phyloP scores from a whole-genome alignment of 345 rosid species.

The Geranium rotundifolium region DNA sequence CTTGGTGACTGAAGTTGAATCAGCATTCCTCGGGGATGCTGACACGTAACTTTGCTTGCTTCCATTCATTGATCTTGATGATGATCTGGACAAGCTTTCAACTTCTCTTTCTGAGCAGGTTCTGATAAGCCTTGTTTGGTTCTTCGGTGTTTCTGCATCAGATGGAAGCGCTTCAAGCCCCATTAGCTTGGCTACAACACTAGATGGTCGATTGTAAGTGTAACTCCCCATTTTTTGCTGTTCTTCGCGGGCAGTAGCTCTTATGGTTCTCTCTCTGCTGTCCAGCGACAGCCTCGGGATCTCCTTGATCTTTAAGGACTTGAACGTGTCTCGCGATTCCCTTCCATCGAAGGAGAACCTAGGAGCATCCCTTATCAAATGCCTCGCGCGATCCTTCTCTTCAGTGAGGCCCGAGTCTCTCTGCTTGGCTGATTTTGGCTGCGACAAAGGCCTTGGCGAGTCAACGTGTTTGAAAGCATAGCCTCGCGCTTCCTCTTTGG shows the following conservation, averaged over 20 bases:
- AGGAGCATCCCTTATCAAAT: slow-evolving; percentile 42
- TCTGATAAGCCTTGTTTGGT: slow-evolving; percentile 13
- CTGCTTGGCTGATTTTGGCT: slow-evolving; percentile 31
- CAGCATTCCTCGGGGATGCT: slow-evolving; percentile 39
- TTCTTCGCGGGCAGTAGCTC: slow-evolving; percentile 19
- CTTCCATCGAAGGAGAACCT: slow-evolving; percentile 84
- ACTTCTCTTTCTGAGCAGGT: slow-evolving; percentile 13
- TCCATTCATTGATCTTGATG: slow-evolving; percentile 15
- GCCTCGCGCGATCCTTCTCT: slow-evolving; percentile 24
- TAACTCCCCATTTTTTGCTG: slow-evolving; percentile 46
- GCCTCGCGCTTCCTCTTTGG: slow-evolving; percentile 21
- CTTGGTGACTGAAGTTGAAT: slow-evolving; percentile 31
- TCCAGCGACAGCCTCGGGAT: slow-evolving; percentile 82
- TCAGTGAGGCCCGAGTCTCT: slow-evolving; percentile 25
- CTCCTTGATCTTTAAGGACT: slow-evolving; percentile 61
- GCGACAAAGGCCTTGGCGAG: slow-evolving; percentile 57
- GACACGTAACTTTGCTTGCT: slow-evolving; percentile 21
- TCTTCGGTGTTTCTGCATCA: slow-evolving; percentile 11
- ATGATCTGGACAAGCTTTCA: slow-evolving; percentile 10
- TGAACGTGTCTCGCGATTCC: slow-evolving; percentile 40
- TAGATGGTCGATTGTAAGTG: slow-evolving; percentile 44
- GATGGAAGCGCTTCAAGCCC: slow-evolving; percentile 64
- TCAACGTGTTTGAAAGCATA: slow-evolving; percentile 43
- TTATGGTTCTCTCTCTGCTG: slow-evolving; percentile 49
- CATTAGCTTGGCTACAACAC: slow-evolving; percentile 80